Conservation (phyloP, 257 asterid genomes). For the Ilex asprella region DNA sequence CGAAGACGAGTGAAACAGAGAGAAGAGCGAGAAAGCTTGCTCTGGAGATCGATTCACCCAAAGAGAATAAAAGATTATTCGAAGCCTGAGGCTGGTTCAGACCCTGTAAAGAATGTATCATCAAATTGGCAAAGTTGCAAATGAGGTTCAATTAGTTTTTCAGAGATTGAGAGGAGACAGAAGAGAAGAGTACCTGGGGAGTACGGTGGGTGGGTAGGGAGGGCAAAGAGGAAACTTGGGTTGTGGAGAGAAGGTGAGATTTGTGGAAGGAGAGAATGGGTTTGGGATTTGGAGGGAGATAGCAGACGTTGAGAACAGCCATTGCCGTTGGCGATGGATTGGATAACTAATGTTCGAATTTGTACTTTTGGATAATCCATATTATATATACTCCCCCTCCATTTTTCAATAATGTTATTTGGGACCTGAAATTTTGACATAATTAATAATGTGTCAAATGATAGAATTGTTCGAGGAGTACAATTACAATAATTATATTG, state of each 20-base stretch:
- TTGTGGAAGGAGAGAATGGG: slow-evolving; percentile 5
- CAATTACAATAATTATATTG: no score
- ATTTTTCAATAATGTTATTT: no score
- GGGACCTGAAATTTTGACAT: no score
- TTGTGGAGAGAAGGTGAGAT: slow-evolving; percentile 9
- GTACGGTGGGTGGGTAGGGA: slow-evolving; percentile 6
- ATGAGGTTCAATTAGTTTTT: no score
- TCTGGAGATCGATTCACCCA: slow-evolving; percentile 50
- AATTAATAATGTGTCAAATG: no score
- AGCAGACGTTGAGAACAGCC: slow-evolving; percentile 55
- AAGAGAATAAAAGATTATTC: slow-evolving; percentile 18
- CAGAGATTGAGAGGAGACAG: background rate
- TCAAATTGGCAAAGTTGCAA: background rate
- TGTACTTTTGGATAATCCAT: no score
- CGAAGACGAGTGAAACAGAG: slow-evolving; percentile 66
- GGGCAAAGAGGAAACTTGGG: slow-evolving; percentile 18
- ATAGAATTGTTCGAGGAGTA: no score
- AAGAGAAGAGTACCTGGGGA: slow-evolving; percentile 25
- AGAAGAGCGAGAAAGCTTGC: slow-evolving; percentile 54
- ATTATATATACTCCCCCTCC: no score
- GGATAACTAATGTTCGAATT: no score
- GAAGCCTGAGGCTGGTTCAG: slow-evolving; percentile 6
- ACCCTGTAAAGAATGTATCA: slow-evolving; percentile 20
- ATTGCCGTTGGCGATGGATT: slow-evolving; percentile 11
- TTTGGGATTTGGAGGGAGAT: slow-evolving; percentile 33